Evolutionary conservation across 2,329 filamentous ascomycete genomes (phyloP).

Genomic region (Verticillium longisporum): DNA sequence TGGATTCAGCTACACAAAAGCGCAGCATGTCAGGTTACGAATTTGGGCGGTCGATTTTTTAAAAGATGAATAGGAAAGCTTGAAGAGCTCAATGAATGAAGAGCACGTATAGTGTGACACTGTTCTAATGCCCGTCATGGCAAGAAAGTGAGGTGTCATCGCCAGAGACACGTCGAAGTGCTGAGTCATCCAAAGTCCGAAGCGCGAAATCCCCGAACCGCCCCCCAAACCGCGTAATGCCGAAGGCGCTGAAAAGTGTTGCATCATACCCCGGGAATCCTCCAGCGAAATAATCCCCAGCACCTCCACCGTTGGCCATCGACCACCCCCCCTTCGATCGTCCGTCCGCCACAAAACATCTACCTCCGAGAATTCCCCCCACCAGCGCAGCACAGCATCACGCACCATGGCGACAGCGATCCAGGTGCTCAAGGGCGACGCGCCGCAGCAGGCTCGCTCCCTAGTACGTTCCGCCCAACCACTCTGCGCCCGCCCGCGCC

Average conservation of each 20-base stretch:
- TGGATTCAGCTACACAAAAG: too few species aligned
- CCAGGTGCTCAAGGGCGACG: conserved; percentile 40
- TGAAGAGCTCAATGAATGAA: too few species aligned
- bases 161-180: neutral
- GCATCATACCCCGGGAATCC: conserved; percentile 9
- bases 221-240: conserved; percentile 6
- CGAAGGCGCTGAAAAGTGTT: conserved; percentile 17
- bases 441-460: conserved; percentile 51
- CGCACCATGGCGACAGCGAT: conserved; percentile 13
- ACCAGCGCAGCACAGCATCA: neutral
- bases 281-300: conserved; percentile 7
- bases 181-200: neutral
- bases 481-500: neutral
- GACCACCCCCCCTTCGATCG: neutral
- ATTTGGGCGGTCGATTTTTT: too few species aligned
- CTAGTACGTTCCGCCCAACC: conserved; percentile 33
- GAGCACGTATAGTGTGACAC: too few species aligned
- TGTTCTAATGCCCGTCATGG: neutral
- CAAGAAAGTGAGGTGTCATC: neutral
- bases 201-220: too few species aligned
- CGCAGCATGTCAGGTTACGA: too few species aligned
- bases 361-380: neutral
- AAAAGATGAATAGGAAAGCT: too few species aligned
- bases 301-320: neutral
- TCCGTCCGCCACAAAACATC: neutral